Conservation (phyloP, 2,329 filamentous ascomycete genomes). For the Epichloe brachyelytri region DNA sequence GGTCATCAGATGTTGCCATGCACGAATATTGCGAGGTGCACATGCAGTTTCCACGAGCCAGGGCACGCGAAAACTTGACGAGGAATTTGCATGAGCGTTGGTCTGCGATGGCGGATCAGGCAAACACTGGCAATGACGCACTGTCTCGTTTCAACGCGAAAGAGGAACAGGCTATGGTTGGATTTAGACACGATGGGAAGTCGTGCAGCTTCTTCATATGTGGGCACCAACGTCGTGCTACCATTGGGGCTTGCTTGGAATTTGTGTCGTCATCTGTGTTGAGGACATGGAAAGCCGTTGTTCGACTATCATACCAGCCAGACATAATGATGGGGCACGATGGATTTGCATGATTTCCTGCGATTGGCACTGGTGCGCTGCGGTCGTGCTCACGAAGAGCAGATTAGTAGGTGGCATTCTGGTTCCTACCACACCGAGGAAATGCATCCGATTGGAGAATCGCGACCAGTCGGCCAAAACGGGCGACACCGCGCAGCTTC, state of each 20-base stretch:
- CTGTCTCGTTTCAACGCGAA: slow-evolving; percentile 6
- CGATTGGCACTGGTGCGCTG: not conserved
- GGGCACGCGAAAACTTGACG: not conserved
- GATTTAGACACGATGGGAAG: slow-evolving; percentile 1
- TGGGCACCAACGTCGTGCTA: not conserved
- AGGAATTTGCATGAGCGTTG: not conserved
- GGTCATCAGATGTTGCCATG: not conserved
- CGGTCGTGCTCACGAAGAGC: not conserved
- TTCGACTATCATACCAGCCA: not conserved
- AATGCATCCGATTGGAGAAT: not conserved
- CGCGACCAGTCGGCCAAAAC: not conserved
- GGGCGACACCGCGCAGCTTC: not conserved
- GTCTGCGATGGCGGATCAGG: not conserved
- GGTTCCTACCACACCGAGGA: too few species aligned
- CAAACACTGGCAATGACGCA: not conserved
- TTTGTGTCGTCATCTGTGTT: too few species aligned
- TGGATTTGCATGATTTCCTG: not conserved
- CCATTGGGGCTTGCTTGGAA: not conserved
- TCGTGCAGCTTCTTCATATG: not conserved
- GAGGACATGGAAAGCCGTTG: too few species aligned
- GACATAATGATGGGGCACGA: not conserved
- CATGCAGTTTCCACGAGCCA: not conserved
- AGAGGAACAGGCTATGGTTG: not conserved
- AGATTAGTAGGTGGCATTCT: not conserved
- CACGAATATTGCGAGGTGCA: not conserved